These are phyloP conservation scores for Heterobasidion occidentale DNA, from an alignment of 1,284 basidiomycete species.

Conservation along the genomic window DNA sequence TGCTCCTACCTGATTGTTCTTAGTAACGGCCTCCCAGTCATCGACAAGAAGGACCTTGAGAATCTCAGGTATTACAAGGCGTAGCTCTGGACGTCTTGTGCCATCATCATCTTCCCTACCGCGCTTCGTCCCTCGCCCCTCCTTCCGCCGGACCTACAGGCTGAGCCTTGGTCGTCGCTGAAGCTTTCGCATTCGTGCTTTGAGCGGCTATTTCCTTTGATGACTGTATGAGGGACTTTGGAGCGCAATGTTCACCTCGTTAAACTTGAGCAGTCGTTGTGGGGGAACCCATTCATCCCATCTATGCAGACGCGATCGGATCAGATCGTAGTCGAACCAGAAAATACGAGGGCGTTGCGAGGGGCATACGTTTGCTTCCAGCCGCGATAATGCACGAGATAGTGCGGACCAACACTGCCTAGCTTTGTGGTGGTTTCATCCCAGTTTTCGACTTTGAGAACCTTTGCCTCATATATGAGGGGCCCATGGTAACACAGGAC, in stretches of 20 bases:
- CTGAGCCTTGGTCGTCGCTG: slow-evolving; percentile 19
- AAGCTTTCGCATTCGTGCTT: slow-evolving; percentile 26
- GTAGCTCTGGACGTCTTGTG: slow-evolving; percentile 81
- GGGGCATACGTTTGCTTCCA: slow-evolving; percentile 95
- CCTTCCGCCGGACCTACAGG: slow-evolving; percentile 40
- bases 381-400: slow-evolving; percentile 97
- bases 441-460: slow-evolving; percentile 77
- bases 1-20: slow-evolving; percentile 71
- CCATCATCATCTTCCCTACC: slow-evolving; percentile 62
- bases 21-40: slow-evolving; percentile 97
- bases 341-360: neutral
- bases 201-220: slow-evolving; percentile 26
- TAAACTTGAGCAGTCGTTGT: slow-evolving; percentile 78
- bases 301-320: neutral
- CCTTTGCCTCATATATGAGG: slow-evolving; percentile 91
- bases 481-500: slow-evolving; percentile 94
- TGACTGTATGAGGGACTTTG: slow-evolving; percentile 55
- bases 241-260: slow-evolving; percentile 77
- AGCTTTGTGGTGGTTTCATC: slow-evolving; percentile 63
- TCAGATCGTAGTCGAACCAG: neutral
- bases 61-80: slow-evolving; percentile 81
- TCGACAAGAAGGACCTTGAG: slow-evolving; percentile 91
- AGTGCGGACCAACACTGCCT: slow-evolving; percentile 73
- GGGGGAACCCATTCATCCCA: slow-evolving; percentile 70
- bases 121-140: slow-evolving; percentile 53